Conservation (phyloP, 163 green algal genomes). For the Scenedesmus sp. region DNA sequence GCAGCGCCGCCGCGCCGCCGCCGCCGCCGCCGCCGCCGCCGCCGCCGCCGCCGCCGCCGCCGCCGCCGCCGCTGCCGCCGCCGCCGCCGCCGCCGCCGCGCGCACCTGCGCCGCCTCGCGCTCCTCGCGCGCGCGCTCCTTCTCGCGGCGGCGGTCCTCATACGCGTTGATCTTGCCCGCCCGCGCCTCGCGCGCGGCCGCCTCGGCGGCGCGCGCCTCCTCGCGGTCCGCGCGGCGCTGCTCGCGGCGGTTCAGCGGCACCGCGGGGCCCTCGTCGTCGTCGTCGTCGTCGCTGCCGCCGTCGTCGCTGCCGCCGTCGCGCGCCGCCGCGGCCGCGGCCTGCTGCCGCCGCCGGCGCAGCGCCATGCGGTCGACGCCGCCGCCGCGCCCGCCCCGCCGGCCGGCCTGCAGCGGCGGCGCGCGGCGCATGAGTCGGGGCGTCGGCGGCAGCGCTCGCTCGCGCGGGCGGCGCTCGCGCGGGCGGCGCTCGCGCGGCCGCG, state of each 20-base stretch:
- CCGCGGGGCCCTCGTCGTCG: constrained; percentile 13
- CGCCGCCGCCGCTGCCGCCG: neutral
- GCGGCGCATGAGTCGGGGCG: too few relatives aligned
- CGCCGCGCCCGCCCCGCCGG: too few relatives aligned
- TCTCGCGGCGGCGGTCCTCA: constrained; percentile 63
- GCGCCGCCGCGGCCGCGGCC: constrained; percentile 3
- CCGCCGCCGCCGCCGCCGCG: neutral
- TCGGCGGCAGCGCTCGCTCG: neutral
- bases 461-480: too few relatives aligned
- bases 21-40: too few relatives aligned
- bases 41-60: too few relatives aligned
- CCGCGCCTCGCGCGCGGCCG: constrained; percentile 21
- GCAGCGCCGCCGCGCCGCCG: too few relatives aligned
- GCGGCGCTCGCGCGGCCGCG: too few relatives aligned
- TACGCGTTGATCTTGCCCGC: constrained; percentile 58
- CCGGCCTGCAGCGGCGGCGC: too few relatives aligned
- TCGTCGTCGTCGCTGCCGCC: too few relatives aligned
- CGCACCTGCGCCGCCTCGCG: constrained; percentile 68
- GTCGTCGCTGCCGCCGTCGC: neutral
- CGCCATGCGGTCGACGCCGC: constrained; percentile 16
- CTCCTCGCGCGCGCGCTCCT: constrained; percentile 76
- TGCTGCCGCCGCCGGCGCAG: constrained; percentile 19
- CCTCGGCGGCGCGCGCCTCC: constrained; percentile 47
- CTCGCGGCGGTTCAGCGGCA: constrained; percentile 17
- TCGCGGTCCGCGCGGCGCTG: constrained; percentile 43